Evolutionary conservation across 2,329 filamentous ascomycete species (phyloP).

Genomic region (Macrophomina phaseolina): DNA sequence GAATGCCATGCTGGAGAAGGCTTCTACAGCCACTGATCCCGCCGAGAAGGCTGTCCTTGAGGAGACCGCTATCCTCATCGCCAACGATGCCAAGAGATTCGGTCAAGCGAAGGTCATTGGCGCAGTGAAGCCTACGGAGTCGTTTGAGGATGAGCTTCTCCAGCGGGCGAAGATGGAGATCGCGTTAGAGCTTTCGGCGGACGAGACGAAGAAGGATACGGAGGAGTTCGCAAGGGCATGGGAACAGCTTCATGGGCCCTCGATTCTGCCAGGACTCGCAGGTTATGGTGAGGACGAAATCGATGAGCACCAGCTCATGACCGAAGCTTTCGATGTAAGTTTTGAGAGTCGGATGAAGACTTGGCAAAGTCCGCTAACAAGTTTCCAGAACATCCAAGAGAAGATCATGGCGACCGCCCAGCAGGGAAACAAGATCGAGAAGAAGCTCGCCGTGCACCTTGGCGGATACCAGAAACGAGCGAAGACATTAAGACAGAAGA

Average conservation of each 20-base stretch:
- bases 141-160: slow-evolving; percentile 73
- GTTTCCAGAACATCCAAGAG: slow-evolving; percentile 68
- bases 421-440: slow-evolving; percentile 85
- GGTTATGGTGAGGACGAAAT: slow-evolving; percentile 80
- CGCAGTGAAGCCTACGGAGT: slow-evolving; percentile 63
- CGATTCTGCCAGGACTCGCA: slow-evolving; percentile 75
- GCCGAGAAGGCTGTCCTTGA: slow-evolving; percentile 72
- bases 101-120: slow-evolving; percentile 70
- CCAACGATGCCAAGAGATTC: slow-evolving; percentile 81
- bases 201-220: slow-evolving; percentile 57
- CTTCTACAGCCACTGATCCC: slow-evolving; percentile 65
- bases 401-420: slow-evolving; percentile 76
- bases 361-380: slow-evolving; percentile 21
- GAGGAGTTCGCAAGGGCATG: slow-evolving; percentile 59
- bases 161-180: slow-evolving; percentile 79
- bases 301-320: slow-evolving; percentile 69
- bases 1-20: slow-evolving; percentile 68
- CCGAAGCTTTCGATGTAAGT: slow-evolving; percentile 75
- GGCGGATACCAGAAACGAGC: slow-evolving; percentile 90
- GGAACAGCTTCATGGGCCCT: slow-evolving; percentile 54
- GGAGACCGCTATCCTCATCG: slow-evolving; percentile 81
- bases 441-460: slow-evolving; percentile 85
- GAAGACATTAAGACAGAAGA: slow-evolving; percentile 80
- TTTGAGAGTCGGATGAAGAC: neutral
- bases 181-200: slow-evolving; percentile 67